phyloP scores from a whole-genome alignment of 306 rosid genomes.

The Senna tora region DNA sequence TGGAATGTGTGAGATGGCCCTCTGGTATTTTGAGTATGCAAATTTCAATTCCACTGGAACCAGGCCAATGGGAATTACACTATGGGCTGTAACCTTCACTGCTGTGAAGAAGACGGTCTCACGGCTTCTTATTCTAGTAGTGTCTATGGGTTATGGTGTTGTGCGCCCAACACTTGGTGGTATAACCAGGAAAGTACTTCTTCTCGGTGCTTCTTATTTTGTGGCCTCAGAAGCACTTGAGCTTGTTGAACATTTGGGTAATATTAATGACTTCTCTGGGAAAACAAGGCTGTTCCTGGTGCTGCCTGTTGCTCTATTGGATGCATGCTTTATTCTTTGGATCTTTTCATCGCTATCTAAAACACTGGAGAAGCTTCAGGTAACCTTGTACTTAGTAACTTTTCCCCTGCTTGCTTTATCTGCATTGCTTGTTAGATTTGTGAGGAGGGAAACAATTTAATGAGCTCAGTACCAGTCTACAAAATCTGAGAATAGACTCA shows the following conservation, averaged over 20 bases:
- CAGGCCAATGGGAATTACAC: slow-evolving; percentile 72
- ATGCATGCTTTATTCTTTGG: slow-evolving; percentile 80
- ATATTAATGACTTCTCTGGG: slow-evolving; percentile 73
- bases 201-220: slow-evolving; percentile 67
- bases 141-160: slow-evolving; percentile 76
- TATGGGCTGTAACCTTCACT: slow-evolving; percentile 70
- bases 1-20: slow-evolving; percentile 84
- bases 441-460: slow-evolving; percentile 17
- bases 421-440: neutral
- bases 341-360: slow-evolving; percentile 72
- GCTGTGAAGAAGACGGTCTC: slow-evolving; percentile 73
- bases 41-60: slow-evolving; percentile 74
- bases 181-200: slow-evolving; percentile 58
- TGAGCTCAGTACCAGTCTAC: neutral
- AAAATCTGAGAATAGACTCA: slow-evolving; percentile 2
- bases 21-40: slow-evolving; percentile 77
- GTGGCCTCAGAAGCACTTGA: slow-evolving; percentile 75
- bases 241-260: slow-evolving; percentile 79
- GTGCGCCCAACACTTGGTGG: slow-evolving; percentile 74
- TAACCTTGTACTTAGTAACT: slow-evolving; percentile 35
- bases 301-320: slow-evolving; percentile 73
- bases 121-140: slow-evolving; percentile 72
- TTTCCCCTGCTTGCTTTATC: slow-evolving; percentile 28
- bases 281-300: slow-evolving; percentile 66
- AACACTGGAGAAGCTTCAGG: slow-evolving; percentile 86